phyloP scores from a whole-genome alignment of 805 yeast species.

The Metschnikowia aberdeeniae region DNA sequence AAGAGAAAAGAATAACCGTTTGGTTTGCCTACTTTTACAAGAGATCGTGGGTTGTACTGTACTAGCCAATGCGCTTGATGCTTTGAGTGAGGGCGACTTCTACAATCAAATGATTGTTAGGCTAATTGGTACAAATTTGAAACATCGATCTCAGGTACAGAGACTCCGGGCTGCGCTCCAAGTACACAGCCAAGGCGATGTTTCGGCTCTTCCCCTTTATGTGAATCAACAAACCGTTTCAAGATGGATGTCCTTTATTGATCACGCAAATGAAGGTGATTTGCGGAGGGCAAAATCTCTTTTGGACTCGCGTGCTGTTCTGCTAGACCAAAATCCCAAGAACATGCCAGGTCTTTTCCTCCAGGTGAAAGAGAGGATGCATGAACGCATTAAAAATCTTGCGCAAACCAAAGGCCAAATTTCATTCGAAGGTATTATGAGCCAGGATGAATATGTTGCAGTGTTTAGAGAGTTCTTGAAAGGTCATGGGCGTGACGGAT shows the following conservation, averaged over 20 bases:
- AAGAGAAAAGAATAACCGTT: slow-evolving; percentile 43
- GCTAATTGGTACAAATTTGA: slow-evolving; percentile 57
- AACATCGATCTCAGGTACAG: slow-evolving; percentile 71
- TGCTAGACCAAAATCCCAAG: background rate
- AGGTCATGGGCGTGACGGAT: slow-evolving; percentile 8
- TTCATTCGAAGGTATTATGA: slow-evolving; percentile 10
- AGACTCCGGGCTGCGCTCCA: slow-evolving; percentile 66
- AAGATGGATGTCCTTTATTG: slow-evolving; percentile 1
- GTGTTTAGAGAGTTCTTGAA: slow-evolving; percentile 16
- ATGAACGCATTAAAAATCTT: background rate
- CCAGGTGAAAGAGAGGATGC: background rate
- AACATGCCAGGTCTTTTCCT: background rate
- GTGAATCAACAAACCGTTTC: slow-evolving; percentile 1
- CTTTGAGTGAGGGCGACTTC: slow-evolving; percentile 68
- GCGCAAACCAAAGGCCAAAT: background rate
- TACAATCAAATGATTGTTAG: slow-evolving; percentile 65
- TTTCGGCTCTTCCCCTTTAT: background rate
- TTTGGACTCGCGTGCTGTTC: background rate
- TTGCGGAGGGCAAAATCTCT: background rate
- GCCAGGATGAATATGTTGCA: slow-evolving; percentile 8
- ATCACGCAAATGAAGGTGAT: slow-evolving; percentile 2
- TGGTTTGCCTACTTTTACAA: slow-evolving; percentile 48
- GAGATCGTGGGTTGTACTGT: slow-evolving; percentile 58
- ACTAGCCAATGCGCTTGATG: slow-evolving; percentile 47
- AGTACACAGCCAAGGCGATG: slow-evolving; percentile 40